Conservation (phyloP, 768 basidiomycete species). For the Tubosaeta sp. region DNA sequence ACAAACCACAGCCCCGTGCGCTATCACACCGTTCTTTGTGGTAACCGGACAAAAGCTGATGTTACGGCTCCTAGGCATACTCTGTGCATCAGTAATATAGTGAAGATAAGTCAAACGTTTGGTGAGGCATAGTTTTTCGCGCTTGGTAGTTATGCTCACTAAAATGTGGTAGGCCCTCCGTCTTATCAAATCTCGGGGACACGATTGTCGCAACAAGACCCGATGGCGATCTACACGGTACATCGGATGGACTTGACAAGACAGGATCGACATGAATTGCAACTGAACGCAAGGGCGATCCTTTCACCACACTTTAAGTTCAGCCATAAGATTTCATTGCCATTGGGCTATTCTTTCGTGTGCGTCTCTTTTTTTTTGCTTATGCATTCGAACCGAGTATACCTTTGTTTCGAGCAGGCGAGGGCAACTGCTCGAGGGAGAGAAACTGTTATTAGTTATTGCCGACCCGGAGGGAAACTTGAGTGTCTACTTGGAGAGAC, state of each 20-base stretch:
- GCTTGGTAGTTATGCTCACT: neutral
- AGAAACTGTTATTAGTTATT: slow-evolving; percentile 40
- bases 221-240: slow-evolving; percentile 16
- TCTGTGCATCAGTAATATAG: neutral
- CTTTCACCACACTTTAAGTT: slow-evolving; percentile 21
- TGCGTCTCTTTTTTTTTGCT: slow-evolving; percentile 6
- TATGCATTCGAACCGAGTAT: too few relatives aligned
- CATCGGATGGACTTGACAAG: slow-evolving; percentile 25
- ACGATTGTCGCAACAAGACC: slow-evolving; percentile 13
- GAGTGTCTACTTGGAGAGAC: slow-evolving; percentile 36
- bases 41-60: too few relatives aligned
- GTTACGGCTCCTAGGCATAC: too few relatives aligned
- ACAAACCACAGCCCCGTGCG: too few relatives aligned
- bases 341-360: slow-evolving; percentile 17
- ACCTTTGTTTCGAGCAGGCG: slow-evolving; percentile 21
- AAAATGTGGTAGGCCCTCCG: neutral
- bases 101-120: too few relatives aligned
- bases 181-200: slow-evolving; percentile 2
- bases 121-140: too few relatives aligned
- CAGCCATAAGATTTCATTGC: slow-evolving; percentile 14
- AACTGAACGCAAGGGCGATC: slow-evolving; percentile 18
- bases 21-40: too few relatives aligned
- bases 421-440: slow-evolving; percentile 38
- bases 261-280: slow-evolving; percentile 26
- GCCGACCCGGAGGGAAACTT: slow-evolving; percentile 37